phyloP scores from a whole-genome alignment of 2,329 filamentous ascomycete species.

The Dothideomycetes sp. region DNA sequence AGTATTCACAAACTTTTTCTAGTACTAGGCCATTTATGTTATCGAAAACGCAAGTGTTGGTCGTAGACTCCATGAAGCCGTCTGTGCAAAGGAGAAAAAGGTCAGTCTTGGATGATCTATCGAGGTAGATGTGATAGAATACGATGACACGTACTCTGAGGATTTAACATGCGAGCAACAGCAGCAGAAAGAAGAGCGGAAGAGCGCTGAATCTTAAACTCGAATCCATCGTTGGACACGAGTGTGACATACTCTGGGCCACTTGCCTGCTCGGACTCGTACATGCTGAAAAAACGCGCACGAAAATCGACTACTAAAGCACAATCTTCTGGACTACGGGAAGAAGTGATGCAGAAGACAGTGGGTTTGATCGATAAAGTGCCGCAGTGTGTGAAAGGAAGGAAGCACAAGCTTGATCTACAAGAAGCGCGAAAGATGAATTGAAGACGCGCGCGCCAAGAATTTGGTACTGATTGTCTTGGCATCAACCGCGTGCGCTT shows the following conservation, averaged over 20 bases:
- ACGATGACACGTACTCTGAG: constrained; percentile 41
- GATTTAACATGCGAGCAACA: constrained; percentile 66
- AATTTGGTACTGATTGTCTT: too few relatives aligned
- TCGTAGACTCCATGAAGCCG: constrained; percentile 53
- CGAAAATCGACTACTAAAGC: too few relatives aligned
- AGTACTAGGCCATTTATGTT: constrained; percentile 66
- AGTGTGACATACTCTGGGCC: constrained; percentile 62
- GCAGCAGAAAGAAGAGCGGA: constrained; percentile 59
- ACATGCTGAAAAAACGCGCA: too few relatives aligned
- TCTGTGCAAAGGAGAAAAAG: constrained; percentile 26
- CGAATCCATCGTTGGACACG: constrained; percentile 63
- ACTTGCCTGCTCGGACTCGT: constrained; percentile 3
- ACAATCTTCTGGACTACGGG: too few relatives aligned
- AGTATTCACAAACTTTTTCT: constrained; percentile 73
- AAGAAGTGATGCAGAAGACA: too few relatives aligned
- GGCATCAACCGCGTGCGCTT: too few relatives aligned
- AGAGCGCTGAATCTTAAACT: constrained; percentile 64
- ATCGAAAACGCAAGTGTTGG: constrained; percentile 55
- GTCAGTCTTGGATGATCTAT: not conserved
- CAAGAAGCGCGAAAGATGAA: too few relatives aligned
- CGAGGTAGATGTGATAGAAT: constrained; percentile 9
- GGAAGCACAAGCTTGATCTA: too few relatives aligned
- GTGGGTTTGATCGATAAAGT: too few relatives aligned
- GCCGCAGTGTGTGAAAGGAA: too few relatives aligned
- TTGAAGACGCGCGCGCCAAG: too few relatives aligned